Base-by-base conservation (phyloP, 257 asterid genomes). In the Perilla frutescens region DNA sequence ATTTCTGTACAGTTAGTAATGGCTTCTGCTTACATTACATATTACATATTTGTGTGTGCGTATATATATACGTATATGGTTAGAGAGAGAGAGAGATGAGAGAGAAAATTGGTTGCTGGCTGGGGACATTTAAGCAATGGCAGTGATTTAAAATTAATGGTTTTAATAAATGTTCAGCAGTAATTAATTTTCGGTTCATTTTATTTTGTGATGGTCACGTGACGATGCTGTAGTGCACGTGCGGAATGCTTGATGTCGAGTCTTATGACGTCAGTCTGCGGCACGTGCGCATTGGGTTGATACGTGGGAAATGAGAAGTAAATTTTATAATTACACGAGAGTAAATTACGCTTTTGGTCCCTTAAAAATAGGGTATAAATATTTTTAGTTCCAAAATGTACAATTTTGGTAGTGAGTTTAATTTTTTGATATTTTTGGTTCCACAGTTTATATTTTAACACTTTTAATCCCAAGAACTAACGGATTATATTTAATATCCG, bases 221-320 rank as follows among this genome's bases (percentile, higher is more conserved):
- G 83, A 71, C 57, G 66, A 11, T 7, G 34, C 70, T 64, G 76
- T 66, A 55, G 8, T 55, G 57, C 79, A 71, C 77, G 83, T 79
- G 83, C 36, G 29, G 71, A 63, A 34, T 72, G 59, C 69, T 61
- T 73, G 37, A 9, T 62, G 15, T 57, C 32, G 59, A 13, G n/a
- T 2, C 34, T n/a, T 47, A 41, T 69, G 82, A 81, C 80, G 74
- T 79, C 76, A 72, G 40, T 8, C 13, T n/a, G n/a, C 32, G 74
- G 67, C 67, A 68, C 77, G 80, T 69, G 79, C 67, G 56, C 14
- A 7, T 31, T 43, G 9, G 8, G n/a, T 40, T 36, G 68, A 73
- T 71, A 77, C 82, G 77, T 75, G 80, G 76, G 64, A 45, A 54
- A 43, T 44, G 56, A 54, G 56, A 40, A 20, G 26, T 20, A 20